Evolutionary conservation across 306 rosid species (phyloP), one percentile per base, ranked within the genome.

Genomic region (Lathyrus tuberosus): DNA sequence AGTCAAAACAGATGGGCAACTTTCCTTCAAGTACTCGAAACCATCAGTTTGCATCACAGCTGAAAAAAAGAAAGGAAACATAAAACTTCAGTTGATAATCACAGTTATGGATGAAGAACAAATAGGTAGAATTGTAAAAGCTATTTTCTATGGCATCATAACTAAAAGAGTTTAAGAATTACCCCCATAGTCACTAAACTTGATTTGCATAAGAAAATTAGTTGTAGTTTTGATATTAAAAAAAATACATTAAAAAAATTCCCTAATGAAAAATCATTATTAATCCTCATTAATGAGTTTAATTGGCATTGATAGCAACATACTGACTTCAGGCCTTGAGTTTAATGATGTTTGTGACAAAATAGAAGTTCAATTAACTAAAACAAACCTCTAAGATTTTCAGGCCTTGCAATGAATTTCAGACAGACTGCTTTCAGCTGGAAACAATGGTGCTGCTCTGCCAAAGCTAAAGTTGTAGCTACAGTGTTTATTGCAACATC

Each of bases 31-130:
- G 71, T 89, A 82, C 22, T 84, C 85, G 22, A 84, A 92, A 16
- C 96, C 97, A 33, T 92, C 96, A 1, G 92, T 89, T 78, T 92
- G 92, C 88, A 89, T 87, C 86, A 89, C 97, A 76, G 97, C 97
- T 92, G 90, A 65, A 74, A 38, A 63, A 73, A 52, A 37, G 40
- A 48, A 58, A 63, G 30, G 26, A 14, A 14, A 31, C 8, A 73
- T 54, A 38, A 40, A 26, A 38, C 65, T 18, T 67, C 56, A 75
- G 72, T 57, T 18, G 57, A 51, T 20, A 75, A 43, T 66, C 42
- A 65, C 18, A 14, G 44, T 24, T 47, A 26, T 33, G 33, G 53
- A 71, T 54, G 37, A 69, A 72, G 31, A 76, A 28, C 33, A 65
- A 38, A 54, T 37, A 17, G 35, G 48, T 12, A 40, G 30, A 8